Evolutionary conservation across 2,329 filamentous ascomycete species (phyloP), one percentile per base, ranked within the genome.

Genomic region (Talaromyces atroroseus): DNA sequence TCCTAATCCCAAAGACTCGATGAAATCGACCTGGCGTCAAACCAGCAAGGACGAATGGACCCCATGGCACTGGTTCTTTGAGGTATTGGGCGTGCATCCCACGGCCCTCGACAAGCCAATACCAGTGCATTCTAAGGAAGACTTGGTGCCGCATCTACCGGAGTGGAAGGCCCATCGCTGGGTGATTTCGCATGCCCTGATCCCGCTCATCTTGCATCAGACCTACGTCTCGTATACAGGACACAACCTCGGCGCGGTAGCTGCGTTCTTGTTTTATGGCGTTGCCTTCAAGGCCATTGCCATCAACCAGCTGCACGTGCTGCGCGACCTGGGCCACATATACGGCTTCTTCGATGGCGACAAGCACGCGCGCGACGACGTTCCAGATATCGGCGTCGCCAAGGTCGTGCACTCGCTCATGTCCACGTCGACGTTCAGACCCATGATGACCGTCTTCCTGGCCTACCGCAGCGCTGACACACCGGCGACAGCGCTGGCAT

Each of bases 341-440:
- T 65, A 66, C 29, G 74, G 74, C 5, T 76, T 71, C 53, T 65
- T 76, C 10, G 74, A 76, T 50, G 73, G 74, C 26, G 72, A 76
- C 60, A 69, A 70, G 47, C 73, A 75, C 58, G 66, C 63, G 5
- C 67, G 73, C 18, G 73, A 76, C 42, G 67, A 68, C 16, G 68
- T 76, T 7, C 73, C 74, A 1, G 72, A 76, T 44, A 60, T 66
- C 0, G 69, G 67, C n/a, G 68, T 70, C 7, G 54, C 36, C 10
- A 67, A 71, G 45, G 67, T 71, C 10, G 54, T 64, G 2, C 52
- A 45, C 0, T 69, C 68, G 3, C 61, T 73, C 2, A 18, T 66
- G 48, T 64, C 65, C n/a, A 70, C 69, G 0, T 59, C 68, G 4
- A 64, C 62, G 1, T 61, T 63, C 34, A 63, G 70, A 3, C 61